These are phyloP conservation scores for Claviceps sp. DNA, from an alignment of 2,329 filamentous ascomycete genomes.

Conservation along the genomic window DNA sequence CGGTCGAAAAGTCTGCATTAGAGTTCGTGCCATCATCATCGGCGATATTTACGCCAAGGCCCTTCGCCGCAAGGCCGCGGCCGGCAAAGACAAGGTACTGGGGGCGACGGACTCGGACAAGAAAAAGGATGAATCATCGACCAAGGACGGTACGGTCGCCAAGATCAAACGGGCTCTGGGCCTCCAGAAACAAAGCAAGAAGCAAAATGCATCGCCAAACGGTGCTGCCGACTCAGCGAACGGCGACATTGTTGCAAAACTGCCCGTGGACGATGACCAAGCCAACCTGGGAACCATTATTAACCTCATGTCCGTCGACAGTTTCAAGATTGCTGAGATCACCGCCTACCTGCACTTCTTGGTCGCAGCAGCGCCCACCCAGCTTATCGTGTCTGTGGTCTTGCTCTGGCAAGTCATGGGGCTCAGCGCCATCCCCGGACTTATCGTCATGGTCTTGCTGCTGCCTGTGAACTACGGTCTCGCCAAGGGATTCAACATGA, in stretches of 20 bases:
- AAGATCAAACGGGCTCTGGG: conserved; percentile 45
- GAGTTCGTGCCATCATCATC: conserved; percentile 85
- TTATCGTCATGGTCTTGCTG: conserved; percentile 77
- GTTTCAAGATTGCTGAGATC: conserved; percentile 94
- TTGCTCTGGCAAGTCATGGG: conserved; percentile 86
- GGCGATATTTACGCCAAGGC: conserved; percentile 97
- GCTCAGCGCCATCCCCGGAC: conserved; percentile 83
- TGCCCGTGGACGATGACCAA: conserved; percentile 45
- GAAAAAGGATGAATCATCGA: conserved; percentile 19
- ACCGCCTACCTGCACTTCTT: conserved; percentile 92
- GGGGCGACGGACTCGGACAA: conserved; percentile 36
- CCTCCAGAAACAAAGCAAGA: conserved; percentile 44
- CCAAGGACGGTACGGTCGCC: conserved; percentile 28
- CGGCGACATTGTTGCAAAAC: conserved; percentile 23
- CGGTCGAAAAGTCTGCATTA: conserved; percentile 86
- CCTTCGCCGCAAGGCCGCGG: conserved; percentile 75
- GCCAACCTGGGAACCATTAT: conserved; percentile 97
- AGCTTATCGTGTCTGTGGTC: conserved; percentile 66
- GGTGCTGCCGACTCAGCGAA: conserved; percentile 20
- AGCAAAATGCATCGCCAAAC: conserved; percentile 22
- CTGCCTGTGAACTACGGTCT: conserved; percentile 85
- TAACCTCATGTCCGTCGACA: conserved; percentile 98
- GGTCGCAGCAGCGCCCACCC: conserved; percentile 81
- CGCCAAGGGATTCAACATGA: conserved; percentile 69
- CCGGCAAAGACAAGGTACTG: conserved; percentile 59